A percentile compares a stretch with the other conserved stretches of the same genome.
Conservation (phyloP, 176 grass and related monocot genomes). For the Zoysia japonica region DNA sequence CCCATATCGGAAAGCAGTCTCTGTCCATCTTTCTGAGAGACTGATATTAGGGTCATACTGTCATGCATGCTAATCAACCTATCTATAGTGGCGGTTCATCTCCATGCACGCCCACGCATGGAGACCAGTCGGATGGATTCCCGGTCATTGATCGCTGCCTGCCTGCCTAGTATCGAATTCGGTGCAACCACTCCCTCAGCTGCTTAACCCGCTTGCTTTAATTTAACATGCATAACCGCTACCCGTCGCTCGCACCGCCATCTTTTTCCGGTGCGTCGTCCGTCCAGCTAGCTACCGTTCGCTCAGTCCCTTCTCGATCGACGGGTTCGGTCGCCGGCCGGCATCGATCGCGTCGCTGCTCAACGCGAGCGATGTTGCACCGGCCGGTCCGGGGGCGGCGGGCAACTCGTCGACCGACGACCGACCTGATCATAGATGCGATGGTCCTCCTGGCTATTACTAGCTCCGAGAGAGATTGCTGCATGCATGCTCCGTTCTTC, state of each 20-base stretch:
- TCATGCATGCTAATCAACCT: background rate
- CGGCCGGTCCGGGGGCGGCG: background rate
- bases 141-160: background rate
- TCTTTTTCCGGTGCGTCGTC: constrained; percentile 2
- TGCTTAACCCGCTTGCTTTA: no score
- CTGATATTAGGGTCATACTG: background rate
- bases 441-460: no score
- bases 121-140: no score
- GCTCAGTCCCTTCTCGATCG: background rate
- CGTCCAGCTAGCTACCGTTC: no score
- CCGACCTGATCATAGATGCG: no score
- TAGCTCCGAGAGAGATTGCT: no score
- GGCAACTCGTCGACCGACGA: background rate
- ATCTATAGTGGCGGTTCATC: background rate
- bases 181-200: constrained; percentile 42
- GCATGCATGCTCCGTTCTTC: constrained; percentile 24
- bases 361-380: constrained; percentile 30
- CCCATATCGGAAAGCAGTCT: background rate
- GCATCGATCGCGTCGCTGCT: constrained; percentile 12
- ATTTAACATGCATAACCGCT: no score
- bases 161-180: background rate
- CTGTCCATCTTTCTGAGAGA: background rate
- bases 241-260: background rate
- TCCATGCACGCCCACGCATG: background rate
- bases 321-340: constrained; percentile 1